Conservation (phyloP, 495 filamentous ascomycete species). For the Rhizodiscina lignyota region DNA sequence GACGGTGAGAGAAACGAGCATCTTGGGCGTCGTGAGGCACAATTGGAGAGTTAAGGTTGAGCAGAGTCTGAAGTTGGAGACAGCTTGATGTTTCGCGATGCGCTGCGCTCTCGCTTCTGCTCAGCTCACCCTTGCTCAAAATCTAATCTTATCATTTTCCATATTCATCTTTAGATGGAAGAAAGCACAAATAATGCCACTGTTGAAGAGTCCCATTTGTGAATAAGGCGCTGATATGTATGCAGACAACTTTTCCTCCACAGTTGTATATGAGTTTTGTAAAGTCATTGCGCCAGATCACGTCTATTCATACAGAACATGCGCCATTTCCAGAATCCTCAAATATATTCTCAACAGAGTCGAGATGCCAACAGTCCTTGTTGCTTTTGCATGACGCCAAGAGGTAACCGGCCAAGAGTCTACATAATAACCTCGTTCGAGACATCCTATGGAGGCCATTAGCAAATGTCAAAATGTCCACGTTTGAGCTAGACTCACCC, state of each 20-base stretch:
- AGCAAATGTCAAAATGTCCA: constrained; percentile 15
- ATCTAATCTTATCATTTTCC: too few relatives aligned
- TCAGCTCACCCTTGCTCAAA: too few relatives aligned
- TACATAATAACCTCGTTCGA: constrained; percentile 96
- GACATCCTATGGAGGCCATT: constrained; percentile 46
- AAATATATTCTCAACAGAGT: background rate
- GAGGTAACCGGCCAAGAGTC: constrained; percentile 5
- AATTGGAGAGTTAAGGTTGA: too few relatives aligned
- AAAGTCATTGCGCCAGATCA: background rate
- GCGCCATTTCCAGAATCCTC: background rate
- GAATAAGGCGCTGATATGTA: too few relatives aligned
- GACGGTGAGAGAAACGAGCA: constrained; percentile 95
- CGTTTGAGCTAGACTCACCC: constrained; percentile 42
- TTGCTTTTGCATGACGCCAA: background rate
- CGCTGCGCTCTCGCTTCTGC: too few relatives aligned
- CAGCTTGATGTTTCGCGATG: too few relatives aligned
- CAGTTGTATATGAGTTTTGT: background rate
- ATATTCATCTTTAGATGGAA: too few relatives aligned
- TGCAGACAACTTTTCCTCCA: too few relatives aligned
- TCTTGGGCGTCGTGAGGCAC: constrained; percentile 25
- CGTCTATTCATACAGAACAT: background rate
- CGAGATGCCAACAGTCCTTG: background rate
- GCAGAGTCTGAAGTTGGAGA: too few relatives aligned
- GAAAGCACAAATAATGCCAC: too few relatives aligned
- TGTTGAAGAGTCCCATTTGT: too few relatives aligned